Base-by-base conservation (phyloP, 805 yeast genomes). In the Teunomyces aglyptinius region DNA sequence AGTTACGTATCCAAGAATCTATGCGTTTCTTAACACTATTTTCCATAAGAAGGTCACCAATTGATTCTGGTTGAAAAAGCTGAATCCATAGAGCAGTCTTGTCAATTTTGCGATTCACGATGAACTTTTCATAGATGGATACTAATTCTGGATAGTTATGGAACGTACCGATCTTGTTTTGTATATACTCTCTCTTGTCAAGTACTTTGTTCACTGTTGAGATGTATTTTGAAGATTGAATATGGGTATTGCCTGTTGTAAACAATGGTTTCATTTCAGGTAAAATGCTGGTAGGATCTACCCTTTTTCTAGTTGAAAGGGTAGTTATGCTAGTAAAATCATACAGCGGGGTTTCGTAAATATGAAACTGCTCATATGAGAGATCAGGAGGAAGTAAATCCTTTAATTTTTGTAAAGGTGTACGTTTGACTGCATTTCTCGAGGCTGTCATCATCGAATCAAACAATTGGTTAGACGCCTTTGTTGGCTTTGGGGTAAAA, bases 401-500 rank as follows among this genome's bases (percentile, higher is more conserved):
- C 41, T 63, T 64, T 24, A 68, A 52, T 46, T 63, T 67, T 36
- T 63, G 68, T 3, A 65, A 50, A 1, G 67, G 61, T 1, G 69
- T 63, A 22, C 63, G 47, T 44, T 67, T 64, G 6, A 47, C 51
- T 4, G 62, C 47, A 11, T 53, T 48, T 36, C 53, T 57, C 10
- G 67, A 55, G 2, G 69, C 61, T 3, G 65, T 60, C 65, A 75
- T 68, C 71, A 76, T 71, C 45, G 68, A 65, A 13, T 54, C 63
- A 47, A 75, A 73, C 4, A 69, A 65, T 6, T 65, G 53, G 1
- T 45, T 46, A 8, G 51, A 55, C 31, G 50, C 55, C 6, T 50
- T 52, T n/a, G 45, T 46, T 1, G 16, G 27, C 19, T 24, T 41
- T 40, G 44, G 29, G 12, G 26, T 27, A 32, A 45, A 44, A 35